Conservation (phyloP, 2,329 filamentous ascomycete species). For the Lecanicillium sp. region DNA sequence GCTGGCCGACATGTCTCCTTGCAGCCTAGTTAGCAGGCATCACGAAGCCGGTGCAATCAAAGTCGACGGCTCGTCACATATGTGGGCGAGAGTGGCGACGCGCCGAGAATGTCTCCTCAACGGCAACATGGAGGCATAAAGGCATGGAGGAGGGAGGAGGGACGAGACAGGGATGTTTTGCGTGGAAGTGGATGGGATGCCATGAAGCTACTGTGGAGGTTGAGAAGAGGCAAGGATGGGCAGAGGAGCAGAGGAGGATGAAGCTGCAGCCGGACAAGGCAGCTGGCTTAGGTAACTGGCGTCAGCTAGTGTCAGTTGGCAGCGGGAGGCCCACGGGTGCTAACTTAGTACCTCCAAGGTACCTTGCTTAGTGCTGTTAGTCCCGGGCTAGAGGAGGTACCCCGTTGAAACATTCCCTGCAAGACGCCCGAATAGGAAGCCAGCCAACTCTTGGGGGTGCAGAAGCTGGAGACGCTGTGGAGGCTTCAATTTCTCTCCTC, state of each 20-base stretch:
- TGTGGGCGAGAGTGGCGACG: neutral
- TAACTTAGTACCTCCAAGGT: too few species aligned
- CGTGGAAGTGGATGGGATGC: neutral
- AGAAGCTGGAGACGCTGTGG: neutral
- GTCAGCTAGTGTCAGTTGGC: conserved; percentile 8
- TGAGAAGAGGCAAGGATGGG: too few species aligned
- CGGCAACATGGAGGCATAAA: neutral
- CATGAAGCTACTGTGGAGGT: too few species aligned
- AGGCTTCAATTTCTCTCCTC: conserved; percentile 4
- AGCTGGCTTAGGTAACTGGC: too few species aligned
- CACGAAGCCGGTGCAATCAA: conserved; percentile 2
- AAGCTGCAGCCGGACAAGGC: neutral
- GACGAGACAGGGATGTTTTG: too few species aligned
- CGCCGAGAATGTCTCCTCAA: neutral
- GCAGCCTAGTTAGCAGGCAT: too few species aligned
- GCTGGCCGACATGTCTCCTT: neutral
- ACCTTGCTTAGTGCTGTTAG: too few species aligned
- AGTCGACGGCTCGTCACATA: neutral
- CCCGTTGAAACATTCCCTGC: neutral
- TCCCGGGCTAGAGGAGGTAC: too few species aligned
- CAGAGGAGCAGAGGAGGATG: too few species aligned
- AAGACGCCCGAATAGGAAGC: conserved; percentile 4
- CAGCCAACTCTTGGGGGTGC: neutral
- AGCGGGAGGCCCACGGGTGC: conserved; percentile 5
- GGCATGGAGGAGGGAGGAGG: neutral